Percentiles rank a stretch among this genome's conserved stretches.
Evolutionary conservation across 176 grass and related monocot genomes (phyloP).

Genomic region (Otatea glauca): DNA sequence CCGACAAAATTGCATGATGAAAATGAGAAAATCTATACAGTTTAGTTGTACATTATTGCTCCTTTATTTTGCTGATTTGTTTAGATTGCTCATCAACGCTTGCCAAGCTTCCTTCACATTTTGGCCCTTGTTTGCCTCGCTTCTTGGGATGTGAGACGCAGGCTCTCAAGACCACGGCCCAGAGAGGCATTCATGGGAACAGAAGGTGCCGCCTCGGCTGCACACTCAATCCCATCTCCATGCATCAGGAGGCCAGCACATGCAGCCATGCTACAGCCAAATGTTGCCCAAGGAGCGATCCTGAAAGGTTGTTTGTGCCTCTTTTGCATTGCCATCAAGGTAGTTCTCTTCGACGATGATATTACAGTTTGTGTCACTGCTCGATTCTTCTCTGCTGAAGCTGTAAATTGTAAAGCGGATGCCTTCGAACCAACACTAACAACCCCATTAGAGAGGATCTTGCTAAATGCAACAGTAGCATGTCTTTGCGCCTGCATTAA

Average conservation of each 20-base stretch:
- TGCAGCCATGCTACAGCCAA: slow-evolving; percentile 71
- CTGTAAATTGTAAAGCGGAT: too few relatives aligned
- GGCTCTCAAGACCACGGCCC: slow-evolving; percentile 79
- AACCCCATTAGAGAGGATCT: too few relatives aligned
- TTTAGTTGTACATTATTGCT: slow-evolving; percentile 13
- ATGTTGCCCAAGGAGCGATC: slow-evolving; percentile 77
- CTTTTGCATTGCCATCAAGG: too few relatives aligned
- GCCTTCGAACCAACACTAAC: too few relatives aligned
- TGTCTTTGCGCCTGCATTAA: too few relatives aligned
- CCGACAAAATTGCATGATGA: slow-evolving; percentile 40
- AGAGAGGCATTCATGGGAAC: slow-evolving; percentile 68
- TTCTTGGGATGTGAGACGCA: slow-evolving; percentile 73
- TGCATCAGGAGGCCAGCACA: slow-evolving; percentile 63
- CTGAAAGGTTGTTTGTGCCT: slow-evolving; percentile 47
- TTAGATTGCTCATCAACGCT: slow-evolving; percentile 72
- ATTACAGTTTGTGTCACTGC: too few relatives aligned
- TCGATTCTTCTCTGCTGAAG: too few relatives aligned
- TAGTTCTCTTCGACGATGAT: too few relatives aligned
- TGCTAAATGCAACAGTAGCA: too few relatives aligned
- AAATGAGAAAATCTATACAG: slow-evolving; percentile 36
- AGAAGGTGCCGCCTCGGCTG: slow-evolving; percentile 68
- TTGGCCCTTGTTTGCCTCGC: slow-evolving; percentile 58
- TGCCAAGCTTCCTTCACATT: slow-evolving; percentile 71
- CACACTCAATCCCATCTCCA: slow-evolving; percentile 91
- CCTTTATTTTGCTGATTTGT: slow-evolving; percentile 57